Evolutionary conservation across 108 stramenopile species (phyloP).

Genomic region (Epithemia pelagica): DNA sequence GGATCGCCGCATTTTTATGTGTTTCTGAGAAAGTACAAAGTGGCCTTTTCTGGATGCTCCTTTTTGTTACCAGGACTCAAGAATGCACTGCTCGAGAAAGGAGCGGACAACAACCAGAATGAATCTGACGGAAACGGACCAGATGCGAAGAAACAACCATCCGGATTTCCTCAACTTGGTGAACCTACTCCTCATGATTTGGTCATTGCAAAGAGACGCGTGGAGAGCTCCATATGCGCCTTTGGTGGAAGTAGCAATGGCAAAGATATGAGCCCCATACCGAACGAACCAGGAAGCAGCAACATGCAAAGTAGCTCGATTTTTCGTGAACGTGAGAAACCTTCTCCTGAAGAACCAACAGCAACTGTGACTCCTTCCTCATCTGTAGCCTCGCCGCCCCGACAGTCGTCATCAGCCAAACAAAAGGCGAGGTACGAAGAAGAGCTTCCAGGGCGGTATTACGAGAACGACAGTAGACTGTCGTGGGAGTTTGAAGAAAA

Average conservation of each 20-base stretch:
- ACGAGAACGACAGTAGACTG: slow-evolving; percentile 69
- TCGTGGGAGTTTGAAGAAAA: slow-evolving; percentile 79
- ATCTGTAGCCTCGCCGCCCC: slow-evolving; percentile 14
- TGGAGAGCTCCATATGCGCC: slow-evolving; percentile 68
- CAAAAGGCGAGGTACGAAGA: slow-evolving; percentile 45
- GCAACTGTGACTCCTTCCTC: slow-evolving; percentile 39
- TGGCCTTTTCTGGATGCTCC: slow-evolving; percentile 47
- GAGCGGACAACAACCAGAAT: neutral
- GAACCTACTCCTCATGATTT: slow-evolving; percentile 33
- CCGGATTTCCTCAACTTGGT: neutral
- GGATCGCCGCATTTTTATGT: slow-evolving; percentile 31
- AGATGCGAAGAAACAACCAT: slow-evolving; percentile 15
- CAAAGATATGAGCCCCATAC: neutral
- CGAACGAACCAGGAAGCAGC: neutral
- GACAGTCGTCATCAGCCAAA: neutral
- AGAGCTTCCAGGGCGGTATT: slow-evolving; percentile 54
- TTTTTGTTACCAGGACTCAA: slow-evolving; percentile 72
- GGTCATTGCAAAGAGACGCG: slow-evolving; percentile 47
- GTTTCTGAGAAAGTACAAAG: slow-evolving; percentile 40
- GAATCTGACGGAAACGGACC: slow-evolving; percentile 1
- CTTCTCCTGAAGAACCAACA: slow-evolving; percentile 9
- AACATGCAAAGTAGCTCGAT: slow-evolving; percentile 21
- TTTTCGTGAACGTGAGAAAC: slow-evolving; percentile 33
- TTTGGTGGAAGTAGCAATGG: slow-evolving; percentile 48
- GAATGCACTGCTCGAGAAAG: slow-evolving; percentile 24